Evolutionary conservation across 1,284 basidiomycete species (phyloP).

Genomic region (Cutaneotrichosporon sp.): DNA sequence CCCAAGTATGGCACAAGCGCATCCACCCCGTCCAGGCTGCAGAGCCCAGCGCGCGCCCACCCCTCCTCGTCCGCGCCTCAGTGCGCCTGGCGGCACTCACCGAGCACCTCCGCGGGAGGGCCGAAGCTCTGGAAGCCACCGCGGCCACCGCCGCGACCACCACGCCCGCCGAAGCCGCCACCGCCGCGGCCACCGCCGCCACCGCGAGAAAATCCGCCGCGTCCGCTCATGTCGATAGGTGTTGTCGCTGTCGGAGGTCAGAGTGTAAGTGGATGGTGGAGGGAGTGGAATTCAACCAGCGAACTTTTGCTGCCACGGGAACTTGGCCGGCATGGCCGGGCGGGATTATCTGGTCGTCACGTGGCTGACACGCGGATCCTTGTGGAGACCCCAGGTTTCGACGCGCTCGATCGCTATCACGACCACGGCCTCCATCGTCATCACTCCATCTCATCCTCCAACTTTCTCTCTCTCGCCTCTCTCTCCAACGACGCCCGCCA

Average conservation of each 20-base stretch:
- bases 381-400: not conserved
- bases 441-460: not conserved
- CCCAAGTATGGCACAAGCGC: too few relatives aligned
- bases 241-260: conserved; percentile 9
- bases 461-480: not conserved
- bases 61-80: not conserved
- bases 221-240: conserved; percentile 49
- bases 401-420: not conserved
- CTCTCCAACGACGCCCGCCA: conserved; percentile 6
- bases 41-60: not conserved
- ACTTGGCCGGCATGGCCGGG: conserved; percentile 6
- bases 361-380: not conserved
- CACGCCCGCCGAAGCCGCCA: conserved; percentile 55
- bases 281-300: conserved; percentile 1
- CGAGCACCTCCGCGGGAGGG: conserved; percentile 80
- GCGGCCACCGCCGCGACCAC: conserved; percentile 42
- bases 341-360: conserved; percentile 6
- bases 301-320: conserved; percentile 6
- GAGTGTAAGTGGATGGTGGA: not conserved
- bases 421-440: not conserved
- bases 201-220: conserved; percentile 50
- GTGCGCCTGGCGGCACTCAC: conserved; percentile 51
- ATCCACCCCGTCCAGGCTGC: not conserved
- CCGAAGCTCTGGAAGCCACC: conserved; percentile 69
- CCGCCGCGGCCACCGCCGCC: conserved; percentile 43